Evolutionary conservation across 768 basidiomycete species (phyloP), one percentile per base, ranked within the genome.

Genomic region (Cyathus striatus): DNA sequence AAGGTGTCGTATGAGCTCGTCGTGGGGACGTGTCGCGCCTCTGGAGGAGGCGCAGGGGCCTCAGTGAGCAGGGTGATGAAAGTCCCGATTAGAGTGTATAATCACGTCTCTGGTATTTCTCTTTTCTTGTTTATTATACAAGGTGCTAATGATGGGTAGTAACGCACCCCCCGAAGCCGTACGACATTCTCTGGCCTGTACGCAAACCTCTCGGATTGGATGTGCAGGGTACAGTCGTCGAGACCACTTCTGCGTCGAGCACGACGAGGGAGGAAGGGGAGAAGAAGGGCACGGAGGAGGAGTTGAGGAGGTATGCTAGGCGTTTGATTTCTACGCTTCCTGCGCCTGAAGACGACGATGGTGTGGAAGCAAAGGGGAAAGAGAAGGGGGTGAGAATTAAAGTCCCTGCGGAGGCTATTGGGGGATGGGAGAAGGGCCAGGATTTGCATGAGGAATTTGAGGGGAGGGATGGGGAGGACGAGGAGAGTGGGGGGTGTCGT

Each of bases 61-160:
- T 79, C 78, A 52, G 69, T 71, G 43, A 86, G 88, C 61, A 68
- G 81, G 24, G 77, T 93, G 2, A 90, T 95, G 85, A 88, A 86
- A 40, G 86, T 98, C 1, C 95, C 95, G 0, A 84, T 99, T 35
- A 69, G 92, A 18, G 72, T 98, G 4, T 97, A 96, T 64, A 93
- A 90, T 45, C 72, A 93, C 49, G 88, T 96, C 44, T 68, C 78
- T 36, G 79, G 93, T 92, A 51, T 39, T 81, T 58, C 12, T 22
- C 6, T 25, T 44, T 12, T 23, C 7, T 14, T 23, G n/a, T 30
- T 9, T 30, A 30, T 30, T n/a, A 30, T 30, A 9, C 27, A 30
- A 30, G 9, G 27, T n/a, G n/a, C 27, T n/a, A 30, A 12, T 34
- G 10, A 24, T 46, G 16, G 40, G 16, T 47, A 80, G 79, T 82